Conservation (phyloP, 768 basidiomycete genomes). For the Termitomyces heimii region DNA sequence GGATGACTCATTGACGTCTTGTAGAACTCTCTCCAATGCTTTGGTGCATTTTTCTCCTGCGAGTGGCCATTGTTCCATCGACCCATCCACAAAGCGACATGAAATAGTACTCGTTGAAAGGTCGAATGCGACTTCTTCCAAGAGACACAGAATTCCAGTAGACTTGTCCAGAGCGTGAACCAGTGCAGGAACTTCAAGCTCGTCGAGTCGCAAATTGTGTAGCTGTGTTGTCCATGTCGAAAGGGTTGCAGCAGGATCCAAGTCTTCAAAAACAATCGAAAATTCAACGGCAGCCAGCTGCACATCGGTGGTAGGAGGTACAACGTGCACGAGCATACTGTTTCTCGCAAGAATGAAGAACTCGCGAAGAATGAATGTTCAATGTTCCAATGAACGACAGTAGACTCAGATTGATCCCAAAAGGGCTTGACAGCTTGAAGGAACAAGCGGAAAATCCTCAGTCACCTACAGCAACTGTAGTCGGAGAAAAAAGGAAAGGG, state of each 20-base stretch:
- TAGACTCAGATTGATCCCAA: neutral
- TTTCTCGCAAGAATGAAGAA: neutral
- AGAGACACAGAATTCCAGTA: slow-evolving; percentile 47
- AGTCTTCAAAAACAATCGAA: slow-evolving; percentile 47
- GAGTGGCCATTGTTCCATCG: slow-evolving; percentile 42
- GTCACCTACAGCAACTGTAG: neutral
- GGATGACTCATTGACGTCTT: slow-evolving; percentile 46
- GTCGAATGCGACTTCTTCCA: slow-evolving; percentile 61
- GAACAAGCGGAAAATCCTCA: neutral
- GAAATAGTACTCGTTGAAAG: slow-evolving; percentile 37
- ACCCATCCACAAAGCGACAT: slow-evolving; percentile 56
- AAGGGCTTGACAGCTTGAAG: neutral
- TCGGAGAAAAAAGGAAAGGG: neutral
- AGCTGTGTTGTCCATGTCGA: slow-evolving; percentile 50
- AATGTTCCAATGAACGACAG: neutral
- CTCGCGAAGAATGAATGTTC: slow-evolving; percentile 3
- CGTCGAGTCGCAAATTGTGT: slow-evolving; percentile 41
- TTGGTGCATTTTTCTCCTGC: slow-evolving; percentile 30
- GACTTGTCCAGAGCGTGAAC: slow-evolving; percentile 59
- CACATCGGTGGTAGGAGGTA: slow-evolving; percentile 10
- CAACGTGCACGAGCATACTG: slow-evolving; percentile 14
- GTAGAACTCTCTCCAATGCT: slow-evolving; percentile 43
- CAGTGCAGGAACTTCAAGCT: slow-evolving; percentile 44
- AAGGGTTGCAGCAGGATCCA: slow-evolving; percentile 43
- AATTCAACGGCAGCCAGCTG: slow-evolving; percentile 54